Percentiles rank a stretch among this genome's conserved stretches.
phyloP scores from a whole-genome alignment of 305 asterid species.

The Fraxinus angustifolia region DNA sequence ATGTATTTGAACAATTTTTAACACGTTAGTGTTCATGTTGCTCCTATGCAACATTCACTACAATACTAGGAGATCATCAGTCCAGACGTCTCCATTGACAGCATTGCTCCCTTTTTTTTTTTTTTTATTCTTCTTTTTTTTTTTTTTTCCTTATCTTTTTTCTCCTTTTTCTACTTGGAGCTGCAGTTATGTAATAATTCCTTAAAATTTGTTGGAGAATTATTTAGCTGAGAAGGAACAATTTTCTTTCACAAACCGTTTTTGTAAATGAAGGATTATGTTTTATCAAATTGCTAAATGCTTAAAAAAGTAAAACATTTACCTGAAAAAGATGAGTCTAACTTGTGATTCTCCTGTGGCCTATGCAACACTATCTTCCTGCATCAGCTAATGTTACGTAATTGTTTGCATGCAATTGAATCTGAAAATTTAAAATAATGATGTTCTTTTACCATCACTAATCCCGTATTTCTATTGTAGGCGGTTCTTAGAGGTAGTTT shows the following conservation, averaged over 20 bases:
- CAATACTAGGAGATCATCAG: not conserved
- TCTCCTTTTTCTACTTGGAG: not conserved
- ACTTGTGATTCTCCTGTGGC: not conserved
- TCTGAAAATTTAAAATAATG: not conserved
- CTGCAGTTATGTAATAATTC: not conserved
- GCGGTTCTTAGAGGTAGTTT: constrained; percentile 82
- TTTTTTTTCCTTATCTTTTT: not conserved
- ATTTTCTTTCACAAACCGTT: not conserved
- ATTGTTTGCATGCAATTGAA: not conserved
- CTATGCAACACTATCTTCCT: not conserved
- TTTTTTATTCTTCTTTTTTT: too few relatives aligned
- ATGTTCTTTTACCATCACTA: not conserved
- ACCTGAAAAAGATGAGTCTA: not conserved
- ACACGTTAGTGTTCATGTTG: not conserved
- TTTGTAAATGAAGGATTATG: not conserved
- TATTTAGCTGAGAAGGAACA: not conserved
- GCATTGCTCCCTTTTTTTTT: not conserved
- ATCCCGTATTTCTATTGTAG: constrained; percentile 37
- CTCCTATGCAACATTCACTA: not conserved
- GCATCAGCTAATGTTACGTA: not conserved
- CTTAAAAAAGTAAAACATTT: not conserved
- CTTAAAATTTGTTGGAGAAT: not conserved
- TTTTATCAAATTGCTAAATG: not conserved
- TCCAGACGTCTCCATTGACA: not conserved
- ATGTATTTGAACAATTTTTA: not conserved